A percentile compares a stretch with the other conserved stretches of the same genome.
phyloP scores from a whole-genome alignment of 2,329 filamentous ascomycete species.

The Xylariales sp. region DNA sequence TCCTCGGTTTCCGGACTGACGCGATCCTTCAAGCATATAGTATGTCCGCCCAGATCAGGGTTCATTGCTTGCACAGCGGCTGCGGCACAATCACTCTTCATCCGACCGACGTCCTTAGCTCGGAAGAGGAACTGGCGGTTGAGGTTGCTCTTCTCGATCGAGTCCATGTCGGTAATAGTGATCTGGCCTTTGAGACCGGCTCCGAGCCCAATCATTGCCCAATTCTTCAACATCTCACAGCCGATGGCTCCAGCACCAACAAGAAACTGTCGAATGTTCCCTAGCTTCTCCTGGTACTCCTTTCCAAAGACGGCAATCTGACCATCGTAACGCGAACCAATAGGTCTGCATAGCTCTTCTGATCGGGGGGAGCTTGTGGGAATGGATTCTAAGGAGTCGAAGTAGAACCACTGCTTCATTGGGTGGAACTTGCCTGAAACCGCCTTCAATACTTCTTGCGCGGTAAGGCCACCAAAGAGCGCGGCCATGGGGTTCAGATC shows the following conservation, averaged over 20 bases:
- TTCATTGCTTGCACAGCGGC: slow-evolving; percentile 93
- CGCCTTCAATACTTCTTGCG: slow-evolving; percentile 93
- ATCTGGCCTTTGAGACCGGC: slow-evolving; percentile 86
- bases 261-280: slow-evolving; percentile 86
- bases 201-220: slow-evolving; percentile 96
- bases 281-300: slow-evolving; percentile 90
- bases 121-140: slow-evolving; percentile 97
- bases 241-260: slow-evolving; percentile 96
- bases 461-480: slow-evolving; percentile 88
- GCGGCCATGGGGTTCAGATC: slow-evolving; percentile 90
- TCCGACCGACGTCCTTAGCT: slow-evolving; percentile 83
- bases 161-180: slow-evolving; percentile 94
- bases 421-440: slow-evolving; percentile 97
- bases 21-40: slow-evolving; percentile 79
- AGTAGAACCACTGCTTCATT: slow-evolving; percentile 94
- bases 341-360: slow-evolving; percentile 82
- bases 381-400: slow-evolving; percentile 94
- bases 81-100: slow-evolving; percentile 95
- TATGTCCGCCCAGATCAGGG: slow-evolving; percentile 82
- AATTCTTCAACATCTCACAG: slow-evolving; percentile 99
- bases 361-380: slow-evolving; percentile 70
- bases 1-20: slow-evolving; percentile 90
- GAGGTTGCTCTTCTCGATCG: slow-evolving; percentile 97
- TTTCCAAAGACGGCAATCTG: slow-evolving; percentile 95
- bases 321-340: slow-evolving; percentile 85